Base-by-base conservation (phyloP, 2,329 filamentous ascomycete genomes). In the Zarea fungicola region DNA sequence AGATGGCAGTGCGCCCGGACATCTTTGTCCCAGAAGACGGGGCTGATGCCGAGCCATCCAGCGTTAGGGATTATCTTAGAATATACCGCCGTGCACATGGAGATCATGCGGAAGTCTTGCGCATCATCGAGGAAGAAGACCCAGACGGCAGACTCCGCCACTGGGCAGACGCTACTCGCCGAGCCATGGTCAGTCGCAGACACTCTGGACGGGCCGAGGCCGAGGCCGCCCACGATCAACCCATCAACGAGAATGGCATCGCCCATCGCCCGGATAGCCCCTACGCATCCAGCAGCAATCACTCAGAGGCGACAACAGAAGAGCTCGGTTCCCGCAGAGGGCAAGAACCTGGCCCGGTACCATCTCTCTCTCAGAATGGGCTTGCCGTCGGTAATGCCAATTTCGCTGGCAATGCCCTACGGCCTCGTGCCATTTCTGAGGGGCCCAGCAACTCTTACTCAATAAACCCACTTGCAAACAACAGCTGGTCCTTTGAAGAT, bases 81-180 rank as follows among this genome's bases (percentile, higher is more conserved):
- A 82, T 79, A 31, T 84, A 81, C 63, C 71, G 74, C 35, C 77
- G 78, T 48, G 81, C 81, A 1, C 73, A 74, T 36, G 82, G 82
- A 5, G 75, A 85, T 55, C 74, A 75, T 0, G 71, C 77, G 29
- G 74, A 73, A 51, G 80, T 87, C 22, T 55, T 84, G 3, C 69
- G 73, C 34, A 80, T 87, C 19, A 81, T 85, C 26, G 74, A 77
- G 32, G 74, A 80, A 31, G 81, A 85, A 56, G 73, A 76, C 5
- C 71, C 80, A 2, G 72, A 78, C 48, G 77, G 80, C 10, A 75
- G 77, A 42, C 71, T 87, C 28, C 69, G 71, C 10, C 80, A 81
- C 61, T 80, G 82, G 71, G 72, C 84, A 10, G 70, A 74, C 26
- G 68, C 78, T 21, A 79, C 81, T 52, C 70, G 57, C 5, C 56